A percentile compares a stretch with the other conserved stretches of the same genome.
These are phyloP conservation scores for Dipodascus geniculatus DNA, from an alignment of 805 yeast species.

Conservation along the genomic window DNA sequence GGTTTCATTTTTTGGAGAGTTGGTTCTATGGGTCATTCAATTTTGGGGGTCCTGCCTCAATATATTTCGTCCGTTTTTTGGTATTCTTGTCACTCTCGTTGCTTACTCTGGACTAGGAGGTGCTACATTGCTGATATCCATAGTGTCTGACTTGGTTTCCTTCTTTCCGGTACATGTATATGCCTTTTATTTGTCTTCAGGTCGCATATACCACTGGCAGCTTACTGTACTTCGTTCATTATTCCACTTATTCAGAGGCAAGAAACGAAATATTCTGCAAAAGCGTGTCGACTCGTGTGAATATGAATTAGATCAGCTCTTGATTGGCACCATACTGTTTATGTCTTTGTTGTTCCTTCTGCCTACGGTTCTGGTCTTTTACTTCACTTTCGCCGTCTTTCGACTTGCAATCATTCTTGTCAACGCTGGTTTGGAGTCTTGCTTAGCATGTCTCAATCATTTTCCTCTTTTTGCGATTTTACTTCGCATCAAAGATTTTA, in stretches of 20 bases:
- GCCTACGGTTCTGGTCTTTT: conserved; percentile 84
- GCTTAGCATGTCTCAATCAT: conserved; percentile 60
- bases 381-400: conserved; percentile 54
- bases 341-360: conserved; percentile 64
- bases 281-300: conserved; percentile 76
- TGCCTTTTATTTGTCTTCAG: conserved; percentile 66
- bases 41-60: conserved; percentile 38
- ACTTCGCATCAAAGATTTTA: conserved; percentile 68
- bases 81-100: conserved; percentile 22
- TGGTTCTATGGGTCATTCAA: conserved; percentile 73
- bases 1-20: conserved; percentile 74
- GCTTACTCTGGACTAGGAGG: conserved; percentile 44
- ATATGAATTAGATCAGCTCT: conserved; percentile 75
- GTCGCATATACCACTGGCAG: conserved; percentile 71
- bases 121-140: conserved; percentile 55
- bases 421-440: conserved; percentile 43
- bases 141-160: conserved; percentile 52
- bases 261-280: conserved; percentile 72
- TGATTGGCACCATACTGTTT: conserved; percentile 81
- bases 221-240: conserved; percentile 55
- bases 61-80: conserved; percentile 22
- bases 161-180: conserved; percentile 59
- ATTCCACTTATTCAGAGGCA: conserved; percentile 79
- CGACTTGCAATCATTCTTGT: conserved; percentile 39
- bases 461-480: conserved; percentile 78